Evolutionary conservation across 805 yeast species (phyloP).

Genomic region (Candida vaughaniae): DNA sequence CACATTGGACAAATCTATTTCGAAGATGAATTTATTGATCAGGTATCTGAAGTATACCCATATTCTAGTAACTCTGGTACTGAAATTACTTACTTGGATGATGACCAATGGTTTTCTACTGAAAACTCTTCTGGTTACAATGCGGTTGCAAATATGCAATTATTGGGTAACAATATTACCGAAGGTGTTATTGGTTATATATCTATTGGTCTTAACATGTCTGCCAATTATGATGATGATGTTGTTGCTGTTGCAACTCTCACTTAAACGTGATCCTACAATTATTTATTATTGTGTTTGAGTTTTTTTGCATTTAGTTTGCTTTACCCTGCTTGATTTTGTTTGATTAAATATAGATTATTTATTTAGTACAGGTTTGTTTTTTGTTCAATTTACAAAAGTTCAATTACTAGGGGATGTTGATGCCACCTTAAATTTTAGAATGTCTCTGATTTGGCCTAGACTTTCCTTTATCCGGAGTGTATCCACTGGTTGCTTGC

Average conservation of each 20-base stretch:
- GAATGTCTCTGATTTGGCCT: too few species aligned
- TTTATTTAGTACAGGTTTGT: too few species aligned
- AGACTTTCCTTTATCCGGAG: too few species aligned
- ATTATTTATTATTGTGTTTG: too few species aligned
- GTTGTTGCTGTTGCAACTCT: conserved; percentile 2
- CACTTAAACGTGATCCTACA: too few species aligned
- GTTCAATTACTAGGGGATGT: too few species aligned
- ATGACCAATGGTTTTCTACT: conserved; percentile 2
- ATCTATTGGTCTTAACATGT: conserved; percentile 2
- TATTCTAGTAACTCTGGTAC: not conserved
- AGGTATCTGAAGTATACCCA: not conserved
- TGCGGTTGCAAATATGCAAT: conserved; percentile 4
- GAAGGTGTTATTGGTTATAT: conserved; percentile 6
- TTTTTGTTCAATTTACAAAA: too few species aligned
- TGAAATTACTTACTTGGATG: conserved; percentile 21
- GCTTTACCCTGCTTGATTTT: too few species aligned
- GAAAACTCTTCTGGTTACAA: conserved; percentile 4
- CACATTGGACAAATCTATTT: conserved; percentile 7
- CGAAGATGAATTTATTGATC: conserved; percentile 1
- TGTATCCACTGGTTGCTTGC: too few species aligned
- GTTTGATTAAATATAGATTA: too few species aligned
- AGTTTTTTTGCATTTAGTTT: too few species aligned
- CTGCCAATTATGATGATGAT: conserved; percentile 6
- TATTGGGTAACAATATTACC: conserved; percentile 5
- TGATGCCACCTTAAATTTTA: too few species aligned